Conservation (phyloP, 129 eudicot genomes). For the carrot (Daucus carota) region DH1_v3.0 NC_030385.2:26020501-26021000, state of each 20-base stretch:
- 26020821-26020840: neutral
- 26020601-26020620: neutral
- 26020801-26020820: neutral
- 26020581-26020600: neutral
- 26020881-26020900: neutral
- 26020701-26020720: constrained; percentile 49
- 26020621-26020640: constrained; percentile 3
- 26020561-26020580: constrained; percentile 14
- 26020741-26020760: neutral
- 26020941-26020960: neutral
- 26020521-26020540: constrained; percentile 78
- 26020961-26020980: neutral
- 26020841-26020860: neutral
- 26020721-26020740: constrained; percentile 4
- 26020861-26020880: neutral
- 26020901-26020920: neutral
- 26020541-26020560: constrained; percentile 73
- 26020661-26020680: constrained; percentile 94
- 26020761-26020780: neutral
- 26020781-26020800: neutral
- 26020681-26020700: constrained; percentile 73
- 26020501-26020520: constrained; percentile 88
- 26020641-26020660: constrained; percentile 27
- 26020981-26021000: too few species aligned
- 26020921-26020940: neutral